Conservation (phyloP, 352 stramenopile genomes). For the Pythium vanterpoolii region DNA sequence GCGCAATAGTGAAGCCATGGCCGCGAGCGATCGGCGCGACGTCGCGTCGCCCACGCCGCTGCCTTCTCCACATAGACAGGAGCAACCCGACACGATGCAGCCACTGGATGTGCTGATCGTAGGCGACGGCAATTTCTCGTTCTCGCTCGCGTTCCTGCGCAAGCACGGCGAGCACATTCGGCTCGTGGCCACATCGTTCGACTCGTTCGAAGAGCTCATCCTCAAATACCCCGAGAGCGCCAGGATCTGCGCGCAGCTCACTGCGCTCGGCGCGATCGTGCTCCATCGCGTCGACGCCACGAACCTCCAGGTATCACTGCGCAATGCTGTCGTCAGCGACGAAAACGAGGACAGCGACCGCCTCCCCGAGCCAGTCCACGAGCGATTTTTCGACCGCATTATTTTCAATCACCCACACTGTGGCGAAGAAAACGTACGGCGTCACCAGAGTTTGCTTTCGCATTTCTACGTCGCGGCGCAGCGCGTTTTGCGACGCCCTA, state of each 20-base stretch:
- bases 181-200: slow-evolving; percentile 45
- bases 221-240: slow-evolving; percentile 57
- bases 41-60: neutral
- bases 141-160: slow-evolving; percentile 26
- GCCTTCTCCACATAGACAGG: neutral
- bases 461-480: slow-evolving; percentile 87
- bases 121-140: slow-evolving; percentile 36
- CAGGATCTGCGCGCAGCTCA: slow-evolving; percentile 42
- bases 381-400: slow-evolving; percentile 61
- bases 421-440: slow-evolving; percentile 85
- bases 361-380: neutral
- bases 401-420: slow-evolving; percentile 95
- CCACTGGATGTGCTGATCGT: slow-evolving; percentile 24
- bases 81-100: neutral
- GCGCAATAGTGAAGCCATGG: slow-evolving; percentile 3
- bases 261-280: slow-evolving; percentile 35
- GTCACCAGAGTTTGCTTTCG: slow-evolving; percentile 86
- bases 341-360: slow-evolving; percentile 4
- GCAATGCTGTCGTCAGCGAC: slow-evolving; percentile 11
- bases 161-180: slow-evolving; percentile 8
- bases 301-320: slow-evolving; percentile 43
- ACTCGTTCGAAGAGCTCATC: slow-evolving; percentile 55
- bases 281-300: slow-evolving; percentile 68
- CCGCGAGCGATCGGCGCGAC: neutral
- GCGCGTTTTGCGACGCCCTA: slow-evolving; percentile 30